Conservation (phyloP, 164 flowering plant genomes). For the Saururus chinensis region DNA sequence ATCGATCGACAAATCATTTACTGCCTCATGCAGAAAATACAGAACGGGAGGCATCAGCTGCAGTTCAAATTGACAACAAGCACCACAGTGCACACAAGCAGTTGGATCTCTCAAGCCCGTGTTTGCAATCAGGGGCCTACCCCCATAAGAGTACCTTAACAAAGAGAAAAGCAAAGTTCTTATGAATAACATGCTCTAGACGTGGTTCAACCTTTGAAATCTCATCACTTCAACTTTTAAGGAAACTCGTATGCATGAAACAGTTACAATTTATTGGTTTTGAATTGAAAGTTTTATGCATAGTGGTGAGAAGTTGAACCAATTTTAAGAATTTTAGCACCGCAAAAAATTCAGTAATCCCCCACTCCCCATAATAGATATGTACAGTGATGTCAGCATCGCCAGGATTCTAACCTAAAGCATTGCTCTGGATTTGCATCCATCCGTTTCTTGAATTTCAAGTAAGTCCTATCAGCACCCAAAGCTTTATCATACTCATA, state of each 20-base stretch:
- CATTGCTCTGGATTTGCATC: slow-evolving; percentile 86
- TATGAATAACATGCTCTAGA: neutral
- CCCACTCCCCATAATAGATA: no score
- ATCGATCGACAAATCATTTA: slow-evolving; percentile 26
- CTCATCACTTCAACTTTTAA: neutral
- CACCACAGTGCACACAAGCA: slow-evolving; percentile 60
- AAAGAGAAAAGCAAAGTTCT: neutral
- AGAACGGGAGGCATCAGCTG: slow-evolving; percentile 87
- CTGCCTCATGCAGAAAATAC: slow-evolving; percentile 62
- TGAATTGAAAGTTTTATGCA: no score
- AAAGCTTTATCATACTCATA: slow-evolving; percentile 85
- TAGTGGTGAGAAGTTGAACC: no score
- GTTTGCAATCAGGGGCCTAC: slow-evolving; percentile 63
- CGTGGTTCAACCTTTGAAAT: neutral
- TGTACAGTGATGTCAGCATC: no score
- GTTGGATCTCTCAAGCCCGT: slow-evolving; percentile 29
- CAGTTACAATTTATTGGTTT: no score
- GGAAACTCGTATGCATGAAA: neutral
- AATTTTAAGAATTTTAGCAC: no score
- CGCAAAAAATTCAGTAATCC: no score
- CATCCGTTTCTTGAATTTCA: slow-evolving; percentile 78
- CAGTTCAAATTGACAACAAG: slow-evolving; percentile 61
- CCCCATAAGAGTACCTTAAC: slow-evolving; percentile 63
- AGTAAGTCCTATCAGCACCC: slow-evolving; percentile 75
- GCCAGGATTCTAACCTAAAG: slow-evolving; percentile 45